Base-by-base conservation (phyloP, 2,329 filamentous ascomycete species). In the Coccinonectria pachysandricola region DNA sequence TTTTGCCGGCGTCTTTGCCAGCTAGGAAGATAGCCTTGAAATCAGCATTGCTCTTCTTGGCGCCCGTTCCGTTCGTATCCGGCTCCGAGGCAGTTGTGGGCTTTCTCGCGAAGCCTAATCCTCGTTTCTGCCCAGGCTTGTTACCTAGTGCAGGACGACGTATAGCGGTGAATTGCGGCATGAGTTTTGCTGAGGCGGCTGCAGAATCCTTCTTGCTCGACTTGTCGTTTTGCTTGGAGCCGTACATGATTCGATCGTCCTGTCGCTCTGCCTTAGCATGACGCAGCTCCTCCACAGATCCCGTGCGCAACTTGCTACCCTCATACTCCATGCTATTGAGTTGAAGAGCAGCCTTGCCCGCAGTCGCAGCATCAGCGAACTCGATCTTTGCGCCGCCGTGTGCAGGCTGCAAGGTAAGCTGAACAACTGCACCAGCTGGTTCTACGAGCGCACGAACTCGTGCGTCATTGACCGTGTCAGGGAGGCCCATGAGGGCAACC, bases 401-500 rank as follows among this genome's bases (percentile, higher is more conserved):
- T 33, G 85, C 73, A 2, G 86, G 84, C 23, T 85, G 76, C 8
- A 95, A 65, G 8, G 80, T 66, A 4, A 96, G 65, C 52, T 87
- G 88, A 37, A 77, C 65, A 13, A 95, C 65, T 2, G 66, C 54
- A 1, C 85, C 86, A 22, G 77, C 67, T 2, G 74, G 68, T 41
- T 85, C 79, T 7, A 81, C 75, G 3, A 92, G 60, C 0, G 75
- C 67, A 22, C 73, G 73, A 28, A 98, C 73, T 15, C 87, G 83
- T 2, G 81, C 75, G 45, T 93, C 84, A 39, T 92, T 95, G 45
- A 96, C 74, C 0, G 87, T 96, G 47, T 96, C 91, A 1, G 91
- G 85, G 1, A 98, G 63, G 36, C 87, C 80, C 56, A 95, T 72
- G 15, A 98, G 62, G 7, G 79, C 79, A 25, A 96, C 67, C 1